phyloP scores from a whole-genome alignment of 495 filamentous ascomycete species.

The Wilcoxina mikolae region DNA sequence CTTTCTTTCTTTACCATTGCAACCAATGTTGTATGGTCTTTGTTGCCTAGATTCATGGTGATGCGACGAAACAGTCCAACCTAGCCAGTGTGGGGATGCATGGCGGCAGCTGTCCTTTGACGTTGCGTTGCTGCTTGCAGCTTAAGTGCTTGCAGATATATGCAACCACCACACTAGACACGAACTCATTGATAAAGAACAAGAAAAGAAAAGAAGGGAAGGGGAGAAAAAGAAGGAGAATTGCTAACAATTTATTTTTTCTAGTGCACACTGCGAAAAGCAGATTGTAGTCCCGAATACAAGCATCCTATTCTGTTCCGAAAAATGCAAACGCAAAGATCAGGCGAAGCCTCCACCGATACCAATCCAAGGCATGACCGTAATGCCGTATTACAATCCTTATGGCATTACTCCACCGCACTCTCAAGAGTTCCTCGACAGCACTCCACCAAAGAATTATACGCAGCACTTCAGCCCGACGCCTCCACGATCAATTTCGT shows the following conservation, averaged over 20 bases:
- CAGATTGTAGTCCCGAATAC: constrained; percentile 57
- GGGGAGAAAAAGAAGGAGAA: no score
- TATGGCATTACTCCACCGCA: constrained; percentile 7
- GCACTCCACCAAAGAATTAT: constrained; percentile 21
- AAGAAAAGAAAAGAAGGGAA: no score
- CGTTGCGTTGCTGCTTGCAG: background rate
- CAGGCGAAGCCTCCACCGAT: constrained; percentile 24
- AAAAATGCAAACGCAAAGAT: constrained; percentile 28
- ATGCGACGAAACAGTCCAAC: background rate
- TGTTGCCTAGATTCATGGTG: constrained; percentile 2
- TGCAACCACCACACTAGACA: background rate
- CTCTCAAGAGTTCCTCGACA: constrained; percentile 14
- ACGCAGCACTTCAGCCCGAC: constrained; percentile 27
- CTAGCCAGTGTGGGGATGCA: background rate
- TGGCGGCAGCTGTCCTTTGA: background rate
- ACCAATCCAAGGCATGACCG: constrained; percentile 14
- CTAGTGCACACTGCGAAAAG: constrained; percentile 56
- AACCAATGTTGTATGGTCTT: background rate
- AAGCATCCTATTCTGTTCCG: constrained; percentile 33
- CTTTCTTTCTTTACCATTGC: constrained; percentile 11
- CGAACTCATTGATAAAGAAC: background rate
- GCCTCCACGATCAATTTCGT: constrained; percentile 19
- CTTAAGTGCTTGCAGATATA: background rate
- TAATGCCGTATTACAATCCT: constrained; percentile 8
- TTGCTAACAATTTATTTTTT: background rate